These are phyloP conservation scores for Eucalyptus urophylla DNA, from an alignment of 345 rosid genomes.

Conservation along the genomic window DNA sequence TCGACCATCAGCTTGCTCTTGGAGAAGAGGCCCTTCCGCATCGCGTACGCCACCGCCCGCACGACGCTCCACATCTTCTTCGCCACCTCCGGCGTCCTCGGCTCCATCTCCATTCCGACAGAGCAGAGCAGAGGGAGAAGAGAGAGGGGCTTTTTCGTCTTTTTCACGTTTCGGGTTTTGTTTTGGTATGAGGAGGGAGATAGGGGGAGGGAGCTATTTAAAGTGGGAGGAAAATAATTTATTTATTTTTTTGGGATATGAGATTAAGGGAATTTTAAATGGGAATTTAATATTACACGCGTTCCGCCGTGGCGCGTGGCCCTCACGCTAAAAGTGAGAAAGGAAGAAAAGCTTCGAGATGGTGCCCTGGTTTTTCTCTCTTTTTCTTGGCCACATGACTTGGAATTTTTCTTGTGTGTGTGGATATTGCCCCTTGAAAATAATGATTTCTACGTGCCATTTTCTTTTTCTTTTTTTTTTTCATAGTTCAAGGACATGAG, in stretches of 20 bases:
- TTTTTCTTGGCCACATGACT: neutral
- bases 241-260: neutral
- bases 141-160: neutral
- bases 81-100: constrained; percentile 20
- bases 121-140: neutral
- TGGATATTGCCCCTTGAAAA: neutral
- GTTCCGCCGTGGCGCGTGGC: neutral
- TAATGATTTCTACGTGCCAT: neutral
- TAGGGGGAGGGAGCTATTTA: constrained; percentile 25
- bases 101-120: constrained; percentile 26
- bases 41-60: constrained; percentile 34
- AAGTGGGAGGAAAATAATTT: constrained; percentile 20
- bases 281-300: neutral
- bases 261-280: neutral
- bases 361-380: neutral
- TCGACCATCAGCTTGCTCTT: constrained; percentile 48
- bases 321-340: neutral
- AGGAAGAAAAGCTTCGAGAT: neutral
- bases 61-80: constrained; percentile 46
- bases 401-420: neutral
- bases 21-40: constrained; percentile 30
- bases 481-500: neutral
- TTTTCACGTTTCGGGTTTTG: neutral
- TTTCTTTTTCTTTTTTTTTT: neutral
- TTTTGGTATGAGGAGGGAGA: neutral